phyloP scores from a whole-genome alignment of 352 stramenopile genomes.

The Phytophthora macrochlamydospora region DNA sequence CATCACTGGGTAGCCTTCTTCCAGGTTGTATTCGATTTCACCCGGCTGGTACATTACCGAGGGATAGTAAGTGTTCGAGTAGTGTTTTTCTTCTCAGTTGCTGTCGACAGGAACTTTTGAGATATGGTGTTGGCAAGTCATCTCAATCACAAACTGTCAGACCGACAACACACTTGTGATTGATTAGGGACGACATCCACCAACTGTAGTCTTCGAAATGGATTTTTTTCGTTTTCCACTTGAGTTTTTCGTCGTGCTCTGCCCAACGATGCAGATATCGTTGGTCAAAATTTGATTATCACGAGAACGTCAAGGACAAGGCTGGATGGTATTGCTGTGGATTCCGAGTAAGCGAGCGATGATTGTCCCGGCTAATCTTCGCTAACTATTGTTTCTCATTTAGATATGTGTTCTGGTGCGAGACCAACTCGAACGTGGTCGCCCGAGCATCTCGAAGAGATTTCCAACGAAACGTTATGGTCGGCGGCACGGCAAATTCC shows the following conservation, averaged over 20 bases:
- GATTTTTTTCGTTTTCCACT: too few relatives aligned
- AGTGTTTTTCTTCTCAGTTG: too few relatives aligned
- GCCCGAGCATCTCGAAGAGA: conserved; percentile 47
- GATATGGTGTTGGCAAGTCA: too few relatives aligned
- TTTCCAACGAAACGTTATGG: conserved; percentile 55
- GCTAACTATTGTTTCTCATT: conserved; percentile 1
- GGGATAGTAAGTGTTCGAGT: too few relatives aligned
- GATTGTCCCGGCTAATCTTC: neutral
- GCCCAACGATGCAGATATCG: conserved; percentile 16
- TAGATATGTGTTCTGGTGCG: conserved; percentile 75
- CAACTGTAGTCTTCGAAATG: too few relatives aligned
- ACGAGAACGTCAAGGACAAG: conserved; percentile 50
- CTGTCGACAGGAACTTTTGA: too few relatives aligned
- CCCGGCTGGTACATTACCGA: too few relatives aligned
- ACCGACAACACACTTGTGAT: too few relatives aligned
- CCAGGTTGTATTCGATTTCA: too few relatives aligned
- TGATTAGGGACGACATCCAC: too few relatives aligned
- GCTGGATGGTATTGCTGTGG: conserved; percentile 67
- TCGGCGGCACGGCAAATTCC: conserved; percentile 58
- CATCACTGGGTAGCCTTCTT: too few relatives aligned
- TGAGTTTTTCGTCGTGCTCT: neutral
- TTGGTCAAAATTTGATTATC: conserved; percentile 30
- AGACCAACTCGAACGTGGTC: conserved; percentile 69
- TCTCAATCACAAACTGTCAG: too few relatives aligned
- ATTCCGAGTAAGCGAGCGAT: conserved; percentile 37